phyloP scores from a whole-genome alignment of 2,329 filamentous ascomycete species.

The Aspergillus oerlinghausenensis region DNA sequence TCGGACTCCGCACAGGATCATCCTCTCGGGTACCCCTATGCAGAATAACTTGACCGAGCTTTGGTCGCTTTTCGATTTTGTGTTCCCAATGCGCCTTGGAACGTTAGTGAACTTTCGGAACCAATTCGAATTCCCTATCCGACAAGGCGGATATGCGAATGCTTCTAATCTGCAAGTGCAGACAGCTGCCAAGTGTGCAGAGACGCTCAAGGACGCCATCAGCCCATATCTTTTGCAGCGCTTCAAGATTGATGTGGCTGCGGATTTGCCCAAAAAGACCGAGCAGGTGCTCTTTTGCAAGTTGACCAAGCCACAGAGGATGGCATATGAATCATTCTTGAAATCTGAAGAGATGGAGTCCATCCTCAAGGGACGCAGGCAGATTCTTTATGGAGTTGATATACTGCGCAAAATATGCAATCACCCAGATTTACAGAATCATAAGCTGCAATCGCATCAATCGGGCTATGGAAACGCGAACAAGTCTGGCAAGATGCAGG shows the following conservation, averaged over 20 bases:
- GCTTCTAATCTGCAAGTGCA: constrained; percentile 91
- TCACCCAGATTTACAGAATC: constrained; percentile 83
- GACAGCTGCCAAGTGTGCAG: constrained; percentile 89
- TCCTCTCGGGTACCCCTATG: constrained; percentile 93
- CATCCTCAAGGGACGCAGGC: constrained; percentile 68
- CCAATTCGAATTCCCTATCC: constrained; percentile 91
- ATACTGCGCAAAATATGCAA: constrained; percentile 95
- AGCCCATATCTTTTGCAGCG: constrained; percentile 89
- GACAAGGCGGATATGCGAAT: constrained; percentile 88
- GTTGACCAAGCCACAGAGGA: constrained; percentile 71
- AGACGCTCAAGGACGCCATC: constrained; percentile 89
- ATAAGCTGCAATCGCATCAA: constrained; percentile 54
- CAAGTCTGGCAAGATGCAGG: constrained; percentile 93
- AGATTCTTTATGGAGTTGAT: constrained; percentile 86
- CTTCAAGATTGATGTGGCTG: constrained; percentile 87
- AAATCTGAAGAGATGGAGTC: constrained; percentile 78
- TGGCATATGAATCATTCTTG: constrained; percentile 77
- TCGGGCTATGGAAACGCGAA: constrained; percentile 67
- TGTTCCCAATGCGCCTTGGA: constrained; percentile 92
- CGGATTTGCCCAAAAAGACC: constrained; percentile 90
- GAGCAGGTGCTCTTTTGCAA: constrained; percentile 97
- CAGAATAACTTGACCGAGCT: constrained; percentile 94
- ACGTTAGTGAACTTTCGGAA: constrained; percentile 85
- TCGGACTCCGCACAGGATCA: constrained; percentile 82
- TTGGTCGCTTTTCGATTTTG: constrained; percentile 97